These are phyloP conservation scores for Pyrenula massariospora DNA, from an alignment of 495 filamentous ascomycete species.

Conservation along the genomic window DNA sequence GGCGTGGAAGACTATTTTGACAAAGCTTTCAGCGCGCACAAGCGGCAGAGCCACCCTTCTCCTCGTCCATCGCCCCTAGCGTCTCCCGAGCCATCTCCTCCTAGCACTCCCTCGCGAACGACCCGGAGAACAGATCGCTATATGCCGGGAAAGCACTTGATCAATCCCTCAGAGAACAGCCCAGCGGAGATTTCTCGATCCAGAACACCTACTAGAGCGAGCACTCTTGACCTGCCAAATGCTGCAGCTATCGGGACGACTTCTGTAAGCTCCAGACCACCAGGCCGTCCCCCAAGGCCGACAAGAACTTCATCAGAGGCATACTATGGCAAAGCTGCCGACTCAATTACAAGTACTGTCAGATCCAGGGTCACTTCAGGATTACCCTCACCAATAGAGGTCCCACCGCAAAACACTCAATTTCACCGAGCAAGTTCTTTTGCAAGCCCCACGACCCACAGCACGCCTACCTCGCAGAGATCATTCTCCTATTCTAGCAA, in stretches of 20 bases:
- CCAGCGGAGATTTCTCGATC: not conserved
- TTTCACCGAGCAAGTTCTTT: not conserved
- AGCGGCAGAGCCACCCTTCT: constrained; percentile 5
- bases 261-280: not conserved
- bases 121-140: not conserved
- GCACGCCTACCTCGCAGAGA: not conserved
- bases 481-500: not conserved
- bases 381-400: not conserved
- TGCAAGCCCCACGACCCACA: not conserved
- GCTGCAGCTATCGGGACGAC: constrained; percentile 2
- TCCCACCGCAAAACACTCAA: not conserved
- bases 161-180: not conserved
- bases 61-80: constrained; percentile 5
- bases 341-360: not conserved
- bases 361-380: constrained; percentile 4
- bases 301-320: not conserved
- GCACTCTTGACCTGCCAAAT: constrained; percentile 4
- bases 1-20: not conserved
- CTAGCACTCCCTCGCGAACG: constrained; percentile 8
- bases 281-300: not conserved
- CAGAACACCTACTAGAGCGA: not conserved
- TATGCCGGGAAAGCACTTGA: not conserved
- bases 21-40: not conserved
- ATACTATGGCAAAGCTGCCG: not conserved
- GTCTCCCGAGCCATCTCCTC: constrained; percentile 1